Evolutionary conservation across 2,329 filamentous ascomycete genomes (phyloP).

Genomic region (Penicillium italicum): DNA sequence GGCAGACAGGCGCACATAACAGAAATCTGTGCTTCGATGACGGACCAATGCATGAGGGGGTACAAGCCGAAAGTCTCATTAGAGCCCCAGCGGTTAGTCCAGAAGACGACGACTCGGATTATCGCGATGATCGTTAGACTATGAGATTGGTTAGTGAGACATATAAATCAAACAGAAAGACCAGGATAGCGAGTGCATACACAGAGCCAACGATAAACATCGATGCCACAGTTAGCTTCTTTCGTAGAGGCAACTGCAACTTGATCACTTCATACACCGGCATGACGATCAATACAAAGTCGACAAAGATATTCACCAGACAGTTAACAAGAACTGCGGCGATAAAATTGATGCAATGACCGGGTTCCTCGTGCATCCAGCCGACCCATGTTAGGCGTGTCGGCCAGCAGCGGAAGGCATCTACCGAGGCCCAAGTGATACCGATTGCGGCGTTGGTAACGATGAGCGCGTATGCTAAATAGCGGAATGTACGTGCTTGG

Average conservation of each 20-base stretch:
- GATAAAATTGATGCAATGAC: conserved; percentile 21
- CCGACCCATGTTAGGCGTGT: conserved; percentile 17
- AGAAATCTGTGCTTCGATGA: conserved; percentile 28
- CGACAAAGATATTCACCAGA: conserved; percentile 23
- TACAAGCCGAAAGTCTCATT: conserved; percentile 23
- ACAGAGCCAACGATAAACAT: conserved; percentile 20
- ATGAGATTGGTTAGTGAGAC: neutral
- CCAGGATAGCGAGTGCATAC: neutral
- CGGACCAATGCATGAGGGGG: conserved; percentile 29
- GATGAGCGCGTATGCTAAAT: conserved; percentile 17
- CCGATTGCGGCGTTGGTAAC: conserved; percentile 15
- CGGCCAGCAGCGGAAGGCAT: conserved; percentile 18
- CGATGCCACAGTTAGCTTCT: conserved; percentile 17
- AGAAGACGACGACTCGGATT: conserved; percentile 28
- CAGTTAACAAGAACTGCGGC: conserved; percentile 18
- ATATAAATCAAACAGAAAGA: neutral
- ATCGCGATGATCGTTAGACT: conserved; percentile 26
- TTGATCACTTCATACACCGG: conserved; percentile 22
- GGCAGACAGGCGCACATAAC: conserved; percentile 28
- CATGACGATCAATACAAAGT: conserved; percentile 15
- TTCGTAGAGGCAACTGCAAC: conserved; percentile 16
- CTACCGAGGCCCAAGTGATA: conserved; percentile 18
- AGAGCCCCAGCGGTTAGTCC: conserved; percentile 20
- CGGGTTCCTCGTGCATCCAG: conserved; percentile 17
- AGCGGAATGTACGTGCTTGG: conserved; percentile 17